Percentiles rank a stretch among this genome's conserved stretches.
phyloP scores from a whole-genome alignment of 495 filamentous ascomycete genomes.

The Penicillium macrosclerotiorum region DNA sequence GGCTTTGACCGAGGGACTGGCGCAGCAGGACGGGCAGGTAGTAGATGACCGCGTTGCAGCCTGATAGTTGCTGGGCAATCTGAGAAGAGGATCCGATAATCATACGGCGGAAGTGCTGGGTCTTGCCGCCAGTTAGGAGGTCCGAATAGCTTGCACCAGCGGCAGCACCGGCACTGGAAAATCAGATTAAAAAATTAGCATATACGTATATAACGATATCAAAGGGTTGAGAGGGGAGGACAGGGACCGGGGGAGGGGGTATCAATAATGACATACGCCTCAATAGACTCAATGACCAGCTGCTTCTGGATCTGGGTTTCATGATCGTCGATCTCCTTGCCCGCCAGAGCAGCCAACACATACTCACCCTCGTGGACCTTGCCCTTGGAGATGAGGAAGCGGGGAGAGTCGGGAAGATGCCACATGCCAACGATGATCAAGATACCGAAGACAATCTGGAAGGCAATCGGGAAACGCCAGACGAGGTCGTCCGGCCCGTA shows the following conservation, averaged over 20 bases:
- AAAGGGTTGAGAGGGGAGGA: too few species aligned
- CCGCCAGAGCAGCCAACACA: slow-evolving; percentile 68
- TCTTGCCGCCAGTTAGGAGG: slow-evolving; percentile 41
- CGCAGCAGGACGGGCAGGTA: slow-evolving; percentile 79
- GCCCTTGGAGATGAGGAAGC: slow-evolving; percentile 69
- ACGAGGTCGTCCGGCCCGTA: slow-evolving; percentile 63
- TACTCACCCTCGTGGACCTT: slow-evolving; percentile 65
- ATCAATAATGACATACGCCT: slow-evolving; percentile 53
- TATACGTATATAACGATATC: neutral
- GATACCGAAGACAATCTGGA: slow-evolving; percentile 74
- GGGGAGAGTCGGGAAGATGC: slow-evolving; percentile 73
- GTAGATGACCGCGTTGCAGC: slow-evolving; percentile 84
- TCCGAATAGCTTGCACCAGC: slow-evolving; percentile 36
- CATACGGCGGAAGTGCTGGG: slow-evolving; percentile 50
- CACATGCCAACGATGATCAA: slow-evolving; percentile 62
- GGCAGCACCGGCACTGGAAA: slow-evolving; percentile 32
- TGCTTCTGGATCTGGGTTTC: slow-evolving; percentile 59
- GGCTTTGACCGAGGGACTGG: slow-evolving; percentile 55
- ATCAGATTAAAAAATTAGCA: slow-evolving; percentile 5
- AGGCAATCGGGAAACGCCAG: slow-evolving; percentile 82
- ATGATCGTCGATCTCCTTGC: slow-evolving; percentile 55
- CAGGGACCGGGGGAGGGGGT: neutral
- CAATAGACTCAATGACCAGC: slow-evolving; percentile 72
- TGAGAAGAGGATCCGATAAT: slow-evolving; percentile 59
- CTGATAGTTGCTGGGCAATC: slow-evolving; percentile 76